Evolutionary conservation across 2,329 filamentous ascomycete genomes (phyloP), one percentile per base, ranked within the genome.

Genomic region (Knufia fluminis): DNA sequence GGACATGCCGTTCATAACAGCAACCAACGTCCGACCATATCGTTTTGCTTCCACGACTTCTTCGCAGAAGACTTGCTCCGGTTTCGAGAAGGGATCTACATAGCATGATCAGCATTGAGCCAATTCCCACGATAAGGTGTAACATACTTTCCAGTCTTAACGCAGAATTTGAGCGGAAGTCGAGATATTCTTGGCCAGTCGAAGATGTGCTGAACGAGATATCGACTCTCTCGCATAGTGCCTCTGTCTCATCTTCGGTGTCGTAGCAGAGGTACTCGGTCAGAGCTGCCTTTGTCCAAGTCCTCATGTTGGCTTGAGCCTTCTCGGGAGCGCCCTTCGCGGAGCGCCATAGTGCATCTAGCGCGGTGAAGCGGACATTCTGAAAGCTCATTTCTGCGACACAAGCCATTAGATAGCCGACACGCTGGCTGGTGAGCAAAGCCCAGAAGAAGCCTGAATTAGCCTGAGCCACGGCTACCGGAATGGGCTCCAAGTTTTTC

Each of bases 371-470:
- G 9, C 80, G 75, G 38, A 83, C 66, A 22, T 75, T 66, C 48
- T 76, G 76, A 64, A 83, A 83, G 53, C 77, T 76, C 9, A 80
- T 74, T 57, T 83, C 80, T 1, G 78, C 76, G 20, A 80, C 77
- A 62, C 80, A 83, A 6, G 75, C 79, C 74, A 80, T 78, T 6
- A 82, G 65, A 57, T 82, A 83, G 0, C 79, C 77, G 1, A 79
- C 71, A 26, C 70, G 66, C 2, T 68, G 68, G 1, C 78, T 82
- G 48, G 69, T 68, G 36, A 83, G 62, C 16, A 79, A 58, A 8
- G 66, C 69, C 70, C 80, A 83, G 56, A 82, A 82, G 2, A 69
- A 67, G 42, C 71, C 65, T 62, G 76, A 79, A 52, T 82, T 78
- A 22, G 75, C 74, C 53, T 78, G 76, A 4, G 76, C 78, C 48